Conservation (phyloP, 2,329 filamentous ascomycete genomes). For the Talaromyces sp. region DNA sequence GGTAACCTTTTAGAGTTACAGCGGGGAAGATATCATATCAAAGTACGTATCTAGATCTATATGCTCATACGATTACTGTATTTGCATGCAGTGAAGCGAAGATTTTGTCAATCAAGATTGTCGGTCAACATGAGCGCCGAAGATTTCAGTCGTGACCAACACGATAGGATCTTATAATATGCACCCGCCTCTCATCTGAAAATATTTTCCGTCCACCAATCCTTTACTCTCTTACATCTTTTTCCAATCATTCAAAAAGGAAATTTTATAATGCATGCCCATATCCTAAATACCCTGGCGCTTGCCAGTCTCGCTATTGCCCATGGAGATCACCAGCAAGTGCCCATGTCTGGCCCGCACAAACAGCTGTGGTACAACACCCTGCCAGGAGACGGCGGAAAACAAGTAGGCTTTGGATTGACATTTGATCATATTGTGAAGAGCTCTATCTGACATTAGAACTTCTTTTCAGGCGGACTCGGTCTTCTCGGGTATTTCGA, state of each 20-base stretch:
- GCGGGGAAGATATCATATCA: background rate
- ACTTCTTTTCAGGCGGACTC: slow-evolving; percentile 64
- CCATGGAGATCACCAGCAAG: slow-evolving; percentile 58
- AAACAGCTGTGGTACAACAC: slow-evolving; percentile 77
- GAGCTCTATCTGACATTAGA: background rate
- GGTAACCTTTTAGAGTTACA: background rate
- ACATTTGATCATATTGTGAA: background rate
- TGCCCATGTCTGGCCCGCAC: slow-evolving; percentile 63
- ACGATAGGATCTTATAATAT: background rate
- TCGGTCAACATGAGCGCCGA: too few relatives aligned
- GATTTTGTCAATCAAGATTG: too few relatives aligned
- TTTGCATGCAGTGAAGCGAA: background rate
- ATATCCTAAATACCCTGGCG: slow-evolving; percentile 8
- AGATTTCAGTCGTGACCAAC: background rate
- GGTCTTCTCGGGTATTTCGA: slow-evolving; percentile 83
- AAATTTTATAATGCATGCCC: background rate
- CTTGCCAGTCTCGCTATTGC: slow-evolving; percentile 47
- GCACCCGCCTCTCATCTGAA: background rate
- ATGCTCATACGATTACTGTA: background rate
- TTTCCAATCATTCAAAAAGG: too few relatives aligned
- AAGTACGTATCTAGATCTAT: background rate
- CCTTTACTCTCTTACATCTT: too few relatives aligned
- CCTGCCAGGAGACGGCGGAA: slow-evolving; percentile 77
- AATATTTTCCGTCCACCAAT: too few relatives aligned
- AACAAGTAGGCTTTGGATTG: slow-evolving; percentile 55